These are phyloP conservation scores for Fraxinus angustifolia DNA, from an alignment of 305 asterid species.

Conservation along the genomic window DNA sequence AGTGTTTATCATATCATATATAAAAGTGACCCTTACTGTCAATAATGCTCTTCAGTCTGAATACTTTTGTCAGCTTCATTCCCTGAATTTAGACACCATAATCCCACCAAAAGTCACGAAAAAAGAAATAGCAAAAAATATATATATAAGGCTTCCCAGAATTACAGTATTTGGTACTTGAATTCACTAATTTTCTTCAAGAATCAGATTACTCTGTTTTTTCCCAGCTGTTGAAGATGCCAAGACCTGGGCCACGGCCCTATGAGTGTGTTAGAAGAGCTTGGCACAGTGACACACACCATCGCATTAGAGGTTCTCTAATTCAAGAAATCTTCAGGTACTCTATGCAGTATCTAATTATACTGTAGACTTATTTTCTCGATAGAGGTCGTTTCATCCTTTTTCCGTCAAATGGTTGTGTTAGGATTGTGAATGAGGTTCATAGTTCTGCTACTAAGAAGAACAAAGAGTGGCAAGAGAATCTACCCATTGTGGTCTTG, in stretches of 20 bases:
- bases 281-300: constrained; percentile 92
- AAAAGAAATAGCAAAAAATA: neutral
- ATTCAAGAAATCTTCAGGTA: constrained; percentile 93
- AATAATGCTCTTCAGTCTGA: constrained; percentile 9
- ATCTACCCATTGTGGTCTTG: constrained; percentile 82
- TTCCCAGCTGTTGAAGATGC: constrained; percentile 40
- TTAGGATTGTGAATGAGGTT: constrained; percentile 73
- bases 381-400: neutral
- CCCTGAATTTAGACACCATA: constrained; percentile 18
- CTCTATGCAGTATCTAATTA: neutral
- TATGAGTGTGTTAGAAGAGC: constrained; percentile 90
- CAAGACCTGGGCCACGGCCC: constrained; percentile 85
- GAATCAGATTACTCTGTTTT: neutral
- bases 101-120: neutral
- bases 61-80: constrained; percentile 7
- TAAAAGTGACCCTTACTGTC: neutral
- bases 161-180: neutral
- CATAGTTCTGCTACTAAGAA: constrained; percentile 63
- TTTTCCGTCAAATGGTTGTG: constrained; percentile 9
- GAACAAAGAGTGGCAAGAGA: constrained; percentile 91
- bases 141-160: neutral
- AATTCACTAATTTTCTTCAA: neutral
- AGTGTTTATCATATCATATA: neutral
- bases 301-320: constrained; percentile 82
- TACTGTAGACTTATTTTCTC: neutral